phyloP scores from a whole-genome alignment of 495 filamentous ascomycete species.

The Penicillium chermesinum region DNA sequence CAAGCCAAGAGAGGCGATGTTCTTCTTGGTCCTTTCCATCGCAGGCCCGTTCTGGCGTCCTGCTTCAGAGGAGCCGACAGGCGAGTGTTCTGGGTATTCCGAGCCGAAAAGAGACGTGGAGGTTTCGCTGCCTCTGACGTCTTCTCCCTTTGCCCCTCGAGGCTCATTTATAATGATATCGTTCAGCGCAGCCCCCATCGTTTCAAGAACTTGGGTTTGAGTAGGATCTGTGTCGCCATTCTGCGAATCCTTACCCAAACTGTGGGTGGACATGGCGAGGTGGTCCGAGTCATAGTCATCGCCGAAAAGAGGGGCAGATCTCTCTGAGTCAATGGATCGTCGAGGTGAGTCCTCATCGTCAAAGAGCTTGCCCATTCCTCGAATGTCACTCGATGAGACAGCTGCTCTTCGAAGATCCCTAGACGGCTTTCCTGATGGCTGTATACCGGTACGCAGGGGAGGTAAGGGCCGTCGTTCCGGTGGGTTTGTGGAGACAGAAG shows the following conservation, averaged over 20 bases:
- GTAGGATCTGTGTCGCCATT: constrained; percentile 41
- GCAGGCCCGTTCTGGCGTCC: constrained; percentile 32
- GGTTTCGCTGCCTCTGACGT: constrained; percentile 51
- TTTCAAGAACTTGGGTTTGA: constrained; percentile 66
- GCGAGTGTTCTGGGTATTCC: constrained; percentile 43
- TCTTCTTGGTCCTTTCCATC: constrained; percentile 64
- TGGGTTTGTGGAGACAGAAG: constrained; percentile 23
- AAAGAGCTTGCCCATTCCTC: constrained; percentile 35
- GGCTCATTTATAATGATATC: constrained; percentile 83
- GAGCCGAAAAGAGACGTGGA: constrained; percentile 33
- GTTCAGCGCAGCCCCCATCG: constrained; percentile 91
- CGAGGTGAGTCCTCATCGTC: constrained; percentile 45
- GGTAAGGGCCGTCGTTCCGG: constrained; percentile 39
- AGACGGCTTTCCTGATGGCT: constrained; percentile 25
- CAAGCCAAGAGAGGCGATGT: constrained; percentile 83
- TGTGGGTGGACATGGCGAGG: constrained; percentile 55
- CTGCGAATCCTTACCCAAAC: constrained; percentile 48
- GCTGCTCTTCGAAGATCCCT: constrained; percentile 55
- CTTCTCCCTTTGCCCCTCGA: constrained; percentile 59
- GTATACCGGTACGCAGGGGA: constrained; percentile 39
- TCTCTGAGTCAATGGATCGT: constrained; percentile 54
- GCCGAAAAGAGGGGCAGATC: constrained; percentile 55
- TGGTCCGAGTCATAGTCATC: constrained; percentile 64
- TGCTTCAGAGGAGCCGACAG: constrained; percentile 54
- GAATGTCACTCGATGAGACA: constrained; percentile 53